Base-by-base conservation (phyloP, 345 rosid species). In the Capsella bursapastoris region DNA sequence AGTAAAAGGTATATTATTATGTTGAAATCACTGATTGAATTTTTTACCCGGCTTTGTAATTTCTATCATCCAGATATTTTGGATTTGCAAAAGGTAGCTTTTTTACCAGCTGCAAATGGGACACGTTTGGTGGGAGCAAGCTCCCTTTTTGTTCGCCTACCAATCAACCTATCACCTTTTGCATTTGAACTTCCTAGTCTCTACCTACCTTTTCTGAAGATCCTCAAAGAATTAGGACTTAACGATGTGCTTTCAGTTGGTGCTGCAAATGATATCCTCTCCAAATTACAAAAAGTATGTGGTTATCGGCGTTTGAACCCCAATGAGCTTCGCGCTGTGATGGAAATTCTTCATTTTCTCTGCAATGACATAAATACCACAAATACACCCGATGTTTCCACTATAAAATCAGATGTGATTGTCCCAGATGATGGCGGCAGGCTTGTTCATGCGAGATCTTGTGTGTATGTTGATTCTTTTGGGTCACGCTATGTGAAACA, bases 351-450 rank as follows among this genome's bases (percentile, higher is more conserved):
- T 80, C 79, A 81, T 83, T 86, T 86, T 81, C 85, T 90, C 68
- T 86, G 90, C 63, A 89, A 84, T 70, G 81, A 65, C 59, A 73
- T 70, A 58, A 62, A 52, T 64, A 83, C 79, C 64, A 82, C 69
- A 71, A 78, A 83, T 56, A 64, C 55, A 58, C 49, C 81, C 15
- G 40, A 70, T 72, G 64, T 37, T 71, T 25, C 76, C 60, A 69
- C 50, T 64, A 72, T 84, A 86, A 85, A 77, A 66, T 82, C 85
- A 47, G 90, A 88, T 82, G 90, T 85, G 66, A 77, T 93, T 52
- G 84, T 93, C 76, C 96, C 96, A 64, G 98, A 93, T 70, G 96
- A 93, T 74, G 96, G 97, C 68, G 86, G 98, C 85, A 88, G 96
- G 78, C 97, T 93, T 60, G 84, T 93, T 71, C 92, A 89, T 71